Percentiles rank a stretch among this genome's conserved stretches.
Conservation (phyloP, 441 rosid species). For the Sinapis alba region DNA sequence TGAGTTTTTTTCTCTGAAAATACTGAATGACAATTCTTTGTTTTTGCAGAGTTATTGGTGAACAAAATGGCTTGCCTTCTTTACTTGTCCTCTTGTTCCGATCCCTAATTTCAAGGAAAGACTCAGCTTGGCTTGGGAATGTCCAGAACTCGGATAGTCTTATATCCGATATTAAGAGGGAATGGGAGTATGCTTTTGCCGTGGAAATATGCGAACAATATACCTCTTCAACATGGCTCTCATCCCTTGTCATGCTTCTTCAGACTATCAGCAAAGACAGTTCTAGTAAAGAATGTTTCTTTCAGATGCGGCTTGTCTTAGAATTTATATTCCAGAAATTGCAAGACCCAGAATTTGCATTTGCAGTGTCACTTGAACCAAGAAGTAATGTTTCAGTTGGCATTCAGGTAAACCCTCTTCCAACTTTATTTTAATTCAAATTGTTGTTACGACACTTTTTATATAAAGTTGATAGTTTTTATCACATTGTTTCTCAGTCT, state of each 20-base stretch:
- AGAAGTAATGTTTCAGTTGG: constrained; percentile 52
- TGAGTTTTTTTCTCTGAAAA: not conserved
- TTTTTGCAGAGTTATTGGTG: constrained; percentile 81
- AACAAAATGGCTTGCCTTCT: constrained; percentile 75
- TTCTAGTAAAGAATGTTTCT: constrained; percentile 44
- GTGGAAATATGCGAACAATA: constrained; percentile 79
- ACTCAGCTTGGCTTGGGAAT: constrained; percentile 46
- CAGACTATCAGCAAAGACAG: constrained; percentile 47
- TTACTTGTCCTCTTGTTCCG: constrained; percentile 76
- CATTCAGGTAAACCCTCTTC: constrained; percentile 68
- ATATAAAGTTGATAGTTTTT: not conserved
- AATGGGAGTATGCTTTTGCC: constrained; percentile 90
- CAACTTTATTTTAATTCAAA: not conserved
- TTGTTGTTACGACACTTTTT: not conserved
- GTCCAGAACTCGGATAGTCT: constrained; percentile 40
- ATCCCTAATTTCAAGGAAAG: constrained; percentile 67
- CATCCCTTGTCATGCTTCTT: constrained; percentile 70
- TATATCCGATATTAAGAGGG: constrained; percentile 48
- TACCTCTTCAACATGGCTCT: constrained; percentile 88
- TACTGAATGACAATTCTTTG: constrained; percentile 28
- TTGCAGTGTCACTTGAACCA: constrained; percentile 63
- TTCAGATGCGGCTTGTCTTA: constrained; percentile 61
- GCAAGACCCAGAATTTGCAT: constrained; percentile 82
- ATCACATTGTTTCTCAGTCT: constrained; percentile 22
- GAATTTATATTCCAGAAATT: constrained; percentile 67